Base-by-base conservation (phyloP, 495 filamentous ascomycete genomes). In the Thozetella sp. region DNA sequence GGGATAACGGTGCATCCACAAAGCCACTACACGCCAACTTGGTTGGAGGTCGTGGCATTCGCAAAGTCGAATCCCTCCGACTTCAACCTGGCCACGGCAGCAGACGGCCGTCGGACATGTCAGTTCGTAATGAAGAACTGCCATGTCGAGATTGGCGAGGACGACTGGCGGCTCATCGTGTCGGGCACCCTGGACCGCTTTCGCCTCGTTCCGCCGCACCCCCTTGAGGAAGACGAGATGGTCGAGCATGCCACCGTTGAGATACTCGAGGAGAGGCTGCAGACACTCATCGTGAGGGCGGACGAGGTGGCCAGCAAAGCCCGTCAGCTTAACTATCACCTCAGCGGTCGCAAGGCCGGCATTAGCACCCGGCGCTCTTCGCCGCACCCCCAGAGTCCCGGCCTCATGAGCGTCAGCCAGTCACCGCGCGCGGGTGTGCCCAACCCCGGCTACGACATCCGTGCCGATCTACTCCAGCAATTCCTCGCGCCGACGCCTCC, bases 11-110 rank as follows among this genome's bases (percentile, higher is more conserved):
- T 92, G 4, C 80, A 89, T 37, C 65, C 72, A 19, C 67, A 72
- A 25, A 62, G 63, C 13, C 65, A 73, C 11, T 93, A 54, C 87
- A 57, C 37, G 26, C 64, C 64, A 17, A 65, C 85, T 17, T 96
- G 92, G 92, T 76, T 93, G 37, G 92, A 96, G 63, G 87, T 96
- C 45, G 89, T 94, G 54, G 88, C 90, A 58, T 95, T 93, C 75
- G 90, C 92, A 54, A 87, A 88, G 65, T 84, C 81, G 62, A 93
- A 93, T 62, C 90, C 92, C 0, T 82, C 86, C 65, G 90, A 93
- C 55, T 94, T 96, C 75, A 85, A 85, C 26, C 76, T 94, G 58
- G 85, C 86, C 54, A 86, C 91, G 57, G 80, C 81, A 53, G 80
- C 83, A 46, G 88, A 89, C 63, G 66, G 69, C 19, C 74, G 83